Base-by-base conservation (phyloP, 305 asterid genomes). In the Solanum hybrid region DNA sequence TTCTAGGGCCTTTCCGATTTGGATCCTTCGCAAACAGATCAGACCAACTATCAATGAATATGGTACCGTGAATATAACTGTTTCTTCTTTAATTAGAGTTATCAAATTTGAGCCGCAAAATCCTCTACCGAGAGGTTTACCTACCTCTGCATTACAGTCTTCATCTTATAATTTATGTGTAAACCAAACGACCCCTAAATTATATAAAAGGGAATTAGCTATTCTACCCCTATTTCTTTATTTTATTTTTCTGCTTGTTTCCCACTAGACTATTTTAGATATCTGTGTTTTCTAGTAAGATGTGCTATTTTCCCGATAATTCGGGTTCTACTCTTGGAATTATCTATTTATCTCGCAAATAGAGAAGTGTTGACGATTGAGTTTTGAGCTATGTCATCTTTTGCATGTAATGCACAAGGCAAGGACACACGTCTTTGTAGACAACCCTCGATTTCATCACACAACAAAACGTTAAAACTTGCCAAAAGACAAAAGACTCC, bases 41-140 rank as follows among this genome's bases (percentile, higher is more conserved):
- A 65, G 27, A 61, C 0, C 12, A 61, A 61, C 12, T 57, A 57
- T 20, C 1, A 17, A 57, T 57, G 5, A 7, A 61, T 20, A 2
- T 57, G 24, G 0, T 57, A 0, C 1, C 0, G 70, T 7, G 2
- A 3, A 20, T 20, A 0, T 20, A 3, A 57, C 4, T 20, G 10
- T 15, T 57, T 17, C 2, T 7, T 57, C 2, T 0, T 57, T 20
- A 57, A 57, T 20, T 17, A 61, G 11, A 61, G 2, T 20, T 61
- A 3, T 61, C 72, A 1, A 61, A 61, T 61, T 61, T 61, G 2
- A 61, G 2, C 3, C 0, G 1, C 12, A 61, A 61, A 61, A 61
- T 61, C 12, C 5, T 20, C 26, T 20, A 0, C 0, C 0, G 73
- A 22, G 73, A 72, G 33, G 4, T 26, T 26, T 72, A 11, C 33